Evolutionary conservation across 225 moss, liverwort and hornwort genomes (phyloP).

Genomic region (Pseudoscleropodium purum): DNA sequence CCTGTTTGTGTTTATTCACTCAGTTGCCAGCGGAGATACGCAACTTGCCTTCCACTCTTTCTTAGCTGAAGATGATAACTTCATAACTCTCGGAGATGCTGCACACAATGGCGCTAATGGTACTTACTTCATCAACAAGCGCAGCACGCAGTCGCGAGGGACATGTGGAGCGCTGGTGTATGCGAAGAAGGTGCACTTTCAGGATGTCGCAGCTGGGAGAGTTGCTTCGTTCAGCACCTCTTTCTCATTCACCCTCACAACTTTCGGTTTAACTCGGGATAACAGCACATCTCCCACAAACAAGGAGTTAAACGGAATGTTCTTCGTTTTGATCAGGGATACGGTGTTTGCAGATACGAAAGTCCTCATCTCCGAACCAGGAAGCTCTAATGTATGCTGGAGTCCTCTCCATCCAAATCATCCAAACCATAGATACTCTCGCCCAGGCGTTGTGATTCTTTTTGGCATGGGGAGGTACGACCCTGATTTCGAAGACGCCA

Average conservation of each 20-base stretch:
- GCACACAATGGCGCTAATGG: neutral
- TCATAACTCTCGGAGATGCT: neutral
- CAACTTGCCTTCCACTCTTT: neutral
- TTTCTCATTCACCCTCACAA: neutral
- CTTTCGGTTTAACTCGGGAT: neutral
- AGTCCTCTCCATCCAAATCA: neutral
- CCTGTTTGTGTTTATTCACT: neutral
- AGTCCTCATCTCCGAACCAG: neutral
- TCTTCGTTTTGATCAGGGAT: neutral
- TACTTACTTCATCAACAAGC: neutral
- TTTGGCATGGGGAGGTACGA: no score
- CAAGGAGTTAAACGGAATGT: neutral
- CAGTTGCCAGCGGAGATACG: neutral
- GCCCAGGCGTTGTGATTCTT: no score
- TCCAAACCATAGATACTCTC: no score
- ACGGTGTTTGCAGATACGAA: neutral
- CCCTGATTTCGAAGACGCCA: no score
- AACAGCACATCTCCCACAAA: neutral
- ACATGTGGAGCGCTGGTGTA: neutral
- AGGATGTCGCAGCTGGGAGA: neutral
- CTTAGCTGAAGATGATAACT: neutral
- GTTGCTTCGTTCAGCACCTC: neutral
- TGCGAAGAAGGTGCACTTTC: neutral
- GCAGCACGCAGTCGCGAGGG: neutral
- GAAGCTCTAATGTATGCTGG: neutral